Evolutionary conservation across 306 rosid species (phyloP), one percentile per base, ranked within the genome.

Genomic region (Trichosanthes cucumerina): DNA sequence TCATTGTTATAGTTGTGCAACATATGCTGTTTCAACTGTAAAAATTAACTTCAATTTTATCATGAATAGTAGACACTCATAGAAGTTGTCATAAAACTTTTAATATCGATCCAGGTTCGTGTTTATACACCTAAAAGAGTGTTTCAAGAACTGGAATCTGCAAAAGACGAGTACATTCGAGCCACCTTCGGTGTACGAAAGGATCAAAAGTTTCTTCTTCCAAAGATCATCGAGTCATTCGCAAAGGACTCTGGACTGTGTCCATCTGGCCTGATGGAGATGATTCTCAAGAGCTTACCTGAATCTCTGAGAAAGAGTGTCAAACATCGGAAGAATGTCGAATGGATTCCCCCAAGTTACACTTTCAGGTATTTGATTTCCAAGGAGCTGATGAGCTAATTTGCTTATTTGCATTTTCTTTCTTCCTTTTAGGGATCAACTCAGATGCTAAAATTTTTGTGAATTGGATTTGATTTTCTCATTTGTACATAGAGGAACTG

Each of bases 301-400:
- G 93, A 92, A 78, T 90, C 96, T 43, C 71, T 89, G 18, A 85
- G 89, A 84, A 95, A 91, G 88, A 88, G 86, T 69, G 69, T 88
- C 28, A 91, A 90, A 86, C 89, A 86, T 8, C 82, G 85, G 44
- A 95, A 95, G 91, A 83, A 75, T 88, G 87, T 95, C 46, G 96
- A 92, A 81, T 95, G 93, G 92, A 81, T 84, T 81, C 91, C 97
- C 58, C 97, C 91, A 78, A 90, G 89, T 81, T 92, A 91, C 38
- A 73, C 88, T 50, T 95, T 95, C 79, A 89, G 99, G 81, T 95
- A 92, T 84, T 91, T 95, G 50, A 86, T 95, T 65, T 92, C 88
- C 4, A 95, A 95, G 83, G 99, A 95, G 83, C 81, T 91, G 62
- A 80, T 90, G 64, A 87, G 89, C 84, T 95, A 86, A 92, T 70